Base-by-base conservation (phyloP, 1,139 yeast genomes). In the Nakaseomyces delphensis region DNA sequence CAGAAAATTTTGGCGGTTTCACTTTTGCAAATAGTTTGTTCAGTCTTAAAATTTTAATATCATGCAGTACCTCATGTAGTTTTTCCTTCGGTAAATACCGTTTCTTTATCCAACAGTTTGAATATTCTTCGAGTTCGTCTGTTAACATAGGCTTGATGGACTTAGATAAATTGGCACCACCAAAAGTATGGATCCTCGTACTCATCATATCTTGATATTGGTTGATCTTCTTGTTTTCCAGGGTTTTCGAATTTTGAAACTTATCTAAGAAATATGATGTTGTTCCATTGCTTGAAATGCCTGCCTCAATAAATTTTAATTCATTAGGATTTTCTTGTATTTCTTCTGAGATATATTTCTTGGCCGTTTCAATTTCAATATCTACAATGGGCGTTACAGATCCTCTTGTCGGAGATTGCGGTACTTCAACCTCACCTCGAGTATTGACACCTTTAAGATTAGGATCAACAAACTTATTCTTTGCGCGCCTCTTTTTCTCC, bases 1-100 rank as follows among this genome's bases (percentile, higher is more conserved):
- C 83, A 4, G 64, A 60, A 55, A 73, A 87, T 23, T 73, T 66
- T 1, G 95, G 95, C 4, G 91, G 81, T 32, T 62, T 52, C 1
- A 85, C 77, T 47, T 79, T 78, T 3, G 83, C 83, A 46, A 75
- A 70, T 9, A 81, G 61, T 46, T 77, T 76, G n/a, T 71, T 71
- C 5, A 80, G 55, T 36, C 79, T 66, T 37, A 82, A 60, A 1
- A 79, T 57, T 50, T 78, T 78, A 44, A 76, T 71, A 8, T 71
- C 70, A 6, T 60, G 51, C 11, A 79, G 52, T 3, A 70, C 51
- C 4, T 50, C 43, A 3, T 59, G 53, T 3, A 80, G 46, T 1
- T 59, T 59, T 0, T 54, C 58, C 8, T 56, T 45, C 0, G 69
- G 59, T 3, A 77, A 50, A 51, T 77, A 81, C 42, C 87, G 61